Base-by-base conservation (phyloP, 1,284 basidiomycete genomes). In the Cutaneotrichosporon dermatis region DNA sequence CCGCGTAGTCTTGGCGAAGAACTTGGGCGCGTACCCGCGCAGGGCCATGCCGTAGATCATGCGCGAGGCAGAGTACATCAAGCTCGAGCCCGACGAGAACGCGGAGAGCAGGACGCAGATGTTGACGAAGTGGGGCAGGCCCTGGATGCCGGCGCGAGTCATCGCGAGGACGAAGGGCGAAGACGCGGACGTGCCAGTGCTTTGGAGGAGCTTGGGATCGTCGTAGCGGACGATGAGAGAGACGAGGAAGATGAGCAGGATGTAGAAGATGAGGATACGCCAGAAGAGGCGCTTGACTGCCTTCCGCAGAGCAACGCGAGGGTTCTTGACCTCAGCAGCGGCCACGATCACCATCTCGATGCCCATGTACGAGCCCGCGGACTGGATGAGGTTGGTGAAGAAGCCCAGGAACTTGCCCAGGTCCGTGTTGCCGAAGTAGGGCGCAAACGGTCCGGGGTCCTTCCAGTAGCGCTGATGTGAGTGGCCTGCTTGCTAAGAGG, bases 81-180 rank as follows among this genome's bases (percentile, higher is more conserved):
- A 87, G 65, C 87, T 88, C 42, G 86, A 88, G 2, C 88, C 90
- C 5, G 92, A 90, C 5, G 89, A 92, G 84, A 88, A 89, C 1
- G 92, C 92, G 1, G 90, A 89, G 35, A 87, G 89, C 57, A 95
- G 78, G 12, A 95, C 82, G 66, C 84, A 85, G 6, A 90, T 90
- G 74, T 95, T 95, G 78, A 93, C 90, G 66, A 92, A 84, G 50
- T 82, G 83, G 1, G 89, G 89, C 3, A 90, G 77, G 2, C 79
- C 81, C 65, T 83, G 83, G 75, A 91, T 90, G 15, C 87, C 85
- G 0, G 88, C 86, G 35, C 80, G 82, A 61, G 82, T 71, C 61
- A 87, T 76, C 66, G 88, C 88, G 64, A 65, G 50, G 25, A 69
- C 67, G 72, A 90, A 90, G 0, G 88, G 88, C 7, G 86, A 88